Evolutionary conservation across 768 basidiomycete genomes (phyloP), one percentile per base, ranked within the genome.

Genomic region (Agrocybe pediades): DNA sequence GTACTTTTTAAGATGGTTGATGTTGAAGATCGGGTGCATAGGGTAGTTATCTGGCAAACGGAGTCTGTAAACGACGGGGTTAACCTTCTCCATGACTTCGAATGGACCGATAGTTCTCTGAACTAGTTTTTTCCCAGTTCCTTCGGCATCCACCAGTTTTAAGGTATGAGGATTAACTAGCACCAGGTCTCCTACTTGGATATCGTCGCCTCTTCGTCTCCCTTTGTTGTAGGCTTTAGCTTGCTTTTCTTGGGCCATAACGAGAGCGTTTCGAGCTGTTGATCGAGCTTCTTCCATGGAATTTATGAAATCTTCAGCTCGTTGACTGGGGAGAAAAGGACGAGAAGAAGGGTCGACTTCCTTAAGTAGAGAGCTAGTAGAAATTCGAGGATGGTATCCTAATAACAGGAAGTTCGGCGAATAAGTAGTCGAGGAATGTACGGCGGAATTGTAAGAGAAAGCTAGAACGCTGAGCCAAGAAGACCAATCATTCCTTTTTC

Each of bases 81-180:
- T n/a, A n/a, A n/a, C n/a, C n/a, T n/a, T n/a, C n/a, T n/a, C n/a
- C n/a, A n/a, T n/a, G n/a, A n/a, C n/a, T n/a, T n/a, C n/a, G n/a
- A n/a, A n/a, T n/a, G n/a, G n/a, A n/a, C n/a, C n/a, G n/a, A n/a
- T n/a, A 1, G 30, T 29, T 2, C 62, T 33, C 19, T 62, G 61
- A 0, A 65, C 49, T 2, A 71, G 58, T 43, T 71, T 71, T 8
- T 40, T 33, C 0, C 69, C 67, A 0, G 46, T 60, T 0, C 67
- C 68, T 46, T 59, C 26, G 2, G 48, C 41, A 7, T 68, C 61
- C 1, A 63, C 45, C 1, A 64, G 36, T 36, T 68, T 56, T 2
- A 71, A 50, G 0, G 65, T 60, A 17, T 67, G 62, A 7, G 66
- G 67, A 24, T 68, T 68, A 5, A 70, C 33, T 5, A 68, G 39